phyloP scores from a whole-genome alignment of 2,329 filamentous ascomycete genomes.

The Simplicillium aogashimaense region DNA sequence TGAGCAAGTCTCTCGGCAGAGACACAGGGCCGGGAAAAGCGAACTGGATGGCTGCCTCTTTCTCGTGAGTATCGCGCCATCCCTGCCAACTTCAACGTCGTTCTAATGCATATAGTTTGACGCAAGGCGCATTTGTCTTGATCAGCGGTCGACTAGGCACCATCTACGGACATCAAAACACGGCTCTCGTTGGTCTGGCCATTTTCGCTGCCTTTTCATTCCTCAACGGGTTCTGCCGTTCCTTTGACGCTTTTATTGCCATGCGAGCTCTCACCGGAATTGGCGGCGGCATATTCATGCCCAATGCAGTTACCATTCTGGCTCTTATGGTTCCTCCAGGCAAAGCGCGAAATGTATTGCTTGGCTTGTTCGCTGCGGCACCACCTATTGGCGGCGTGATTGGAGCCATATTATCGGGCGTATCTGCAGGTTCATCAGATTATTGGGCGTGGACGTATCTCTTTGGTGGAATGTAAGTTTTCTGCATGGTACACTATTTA shows the following conservation, averaged over 20 bases:
- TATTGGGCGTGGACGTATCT: constrained; percentile 4
- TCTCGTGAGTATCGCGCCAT: constrained; percentile 16
- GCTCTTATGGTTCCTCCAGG: constrained; percentile 36
- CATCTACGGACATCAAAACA: constrained; percentile 39
- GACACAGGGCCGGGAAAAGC: constrained; percentile 19
- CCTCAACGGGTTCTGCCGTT: constrained; percentile 30
- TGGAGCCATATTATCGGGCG: constrained; percentile 27
- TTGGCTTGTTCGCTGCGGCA: constrained; percentile 35
- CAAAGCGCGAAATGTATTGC: constrained; percentile 28
- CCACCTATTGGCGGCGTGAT: constrained; percentile 35
- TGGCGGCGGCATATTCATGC: constrained; percentile 40
- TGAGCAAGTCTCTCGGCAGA: constrained; percentile 16
- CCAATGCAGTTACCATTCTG: constrained; percentile 40
- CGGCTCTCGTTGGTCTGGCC: constrained; percentile 31
- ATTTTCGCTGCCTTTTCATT: constrained; percentile 33
- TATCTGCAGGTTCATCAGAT: constrained; percentile 16
- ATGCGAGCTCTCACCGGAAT: constrained; percentile 34
- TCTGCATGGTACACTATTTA: constrained; percentile 29
- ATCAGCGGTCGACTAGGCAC: constrained; percentile 40
- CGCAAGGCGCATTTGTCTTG: constrained; percentile 42
- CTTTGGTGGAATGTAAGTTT: constrained; percentile 5
- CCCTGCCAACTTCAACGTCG: too few species aligned
- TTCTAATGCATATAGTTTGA: constrained; percentile 21
- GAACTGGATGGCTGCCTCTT: constrained; percentile 29
- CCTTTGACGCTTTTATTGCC: constrained; percentile 29